Conservation (phyloP, 1,284 basidiomycete genomes). For the Austroboletus novae-zelandiae region DNA sequence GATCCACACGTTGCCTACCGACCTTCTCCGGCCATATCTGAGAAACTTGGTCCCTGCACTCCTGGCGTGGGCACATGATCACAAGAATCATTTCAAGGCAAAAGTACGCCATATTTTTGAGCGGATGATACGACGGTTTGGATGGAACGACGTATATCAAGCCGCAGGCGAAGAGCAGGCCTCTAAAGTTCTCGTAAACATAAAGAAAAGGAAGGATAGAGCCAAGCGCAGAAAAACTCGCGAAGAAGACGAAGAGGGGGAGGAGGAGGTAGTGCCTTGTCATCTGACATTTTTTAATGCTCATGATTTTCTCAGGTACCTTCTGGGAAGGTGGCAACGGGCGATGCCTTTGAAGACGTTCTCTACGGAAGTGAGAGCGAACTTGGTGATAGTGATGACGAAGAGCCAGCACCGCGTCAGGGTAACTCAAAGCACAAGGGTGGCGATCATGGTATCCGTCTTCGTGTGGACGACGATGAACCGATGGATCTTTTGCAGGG, state of each 20-base stretch:
- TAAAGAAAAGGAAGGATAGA: constrained; percentile 66
- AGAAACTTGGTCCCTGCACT: constrained; percentile 81
- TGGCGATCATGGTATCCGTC: constrained; percentile 48
- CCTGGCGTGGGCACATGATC: constrained; percentile 91
- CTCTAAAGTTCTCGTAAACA: constrained; percentile 56
- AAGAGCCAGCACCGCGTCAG: constrained; percentile 38
- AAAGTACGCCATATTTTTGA: constrained; percentile 98
- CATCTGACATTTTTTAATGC: background rate
- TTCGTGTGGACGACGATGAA: constrained; percentile 89
- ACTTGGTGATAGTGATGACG: constrained; percentile 72
- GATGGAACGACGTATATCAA: constrained; percentile 80
- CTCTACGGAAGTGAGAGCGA: constrained; percentile 94
- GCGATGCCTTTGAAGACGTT: constrained; percentile 94
- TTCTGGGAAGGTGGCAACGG: constrained; percentile 51
- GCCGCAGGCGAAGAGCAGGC: constrained; percentile 76
- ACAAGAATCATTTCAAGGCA: constrained; percentile 98
- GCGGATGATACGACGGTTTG: constrained; percentile 90
- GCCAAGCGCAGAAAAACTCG: constrained; percentile 75
- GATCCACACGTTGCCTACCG: constrained; percentile 78
- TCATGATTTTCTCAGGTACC: constrained; percentile 33
- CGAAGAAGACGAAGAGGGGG: constrained; percentile 51
- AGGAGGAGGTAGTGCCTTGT: constrained; percentile 40
- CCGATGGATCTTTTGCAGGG: constrained; percentile 95
- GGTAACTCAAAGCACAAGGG: constrained; percentile 38
- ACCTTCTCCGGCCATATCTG: constrained; percentile 76